Percentiles rank a stretch among this genome's conserved stretches.
Evolutionary conservation across 805 yeast species (phyloP).

Genomic region (Wickerhamiella vanderwaltii): DNA sequence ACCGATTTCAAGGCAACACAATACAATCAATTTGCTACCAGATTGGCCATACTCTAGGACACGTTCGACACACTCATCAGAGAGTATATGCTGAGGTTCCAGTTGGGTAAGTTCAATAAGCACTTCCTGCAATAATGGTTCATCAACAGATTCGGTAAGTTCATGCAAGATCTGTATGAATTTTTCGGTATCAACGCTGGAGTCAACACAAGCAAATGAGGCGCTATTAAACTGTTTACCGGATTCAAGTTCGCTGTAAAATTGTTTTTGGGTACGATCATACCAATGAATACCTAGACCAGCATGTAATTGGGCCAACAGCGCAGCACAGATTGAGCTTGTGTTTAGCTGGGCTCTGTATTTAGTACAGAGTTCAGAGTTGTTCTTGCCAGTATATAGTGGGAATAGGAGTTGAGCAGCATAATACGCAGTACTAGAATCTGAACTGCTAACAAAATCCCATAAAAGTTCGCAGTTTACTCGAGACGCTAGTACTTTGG

Average conservation of each 20-base stretch:
- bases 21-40: neutral
- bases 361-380: neutral
- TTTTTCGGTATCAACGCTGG: neutral
- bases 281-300: slow-evolving; percentile 13
- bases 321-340: slow-evolving; percentile 16
- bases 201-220: slow-evolving; percentile 2
- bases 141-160: neutral
- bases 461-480: slow-evolving; percentile 8
- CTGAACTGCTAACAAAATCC: neutral
- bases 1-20: neutral
- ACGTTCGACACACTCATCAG: neutral
- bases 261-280: slow-evolving; percentile 13
- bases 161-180: neutral
- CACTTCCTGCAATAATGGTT: slow-evolving; percentile 5
- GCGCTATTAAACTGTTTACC: neutral
- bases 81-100: neutral
- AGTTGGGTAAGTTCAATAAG: neutral
- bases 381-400: neutral
- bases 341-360: slow-evolving; percentile 8
- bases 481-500: neutral
- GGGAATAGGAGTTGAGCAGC: slow-evolving; percentile 14
- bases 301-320: slow-evolving; percentile 13
- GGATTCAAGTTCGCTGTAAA: neutral
- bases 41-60: neutral
- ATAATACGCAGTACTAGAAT: slow-evolving; percentile 13